Evolutionary conservation across 192 early-diverging fungal genomes (phyloP), one percentile per base, ranked within the genome.

Genomic region (Coemansia sp.): DNA sequence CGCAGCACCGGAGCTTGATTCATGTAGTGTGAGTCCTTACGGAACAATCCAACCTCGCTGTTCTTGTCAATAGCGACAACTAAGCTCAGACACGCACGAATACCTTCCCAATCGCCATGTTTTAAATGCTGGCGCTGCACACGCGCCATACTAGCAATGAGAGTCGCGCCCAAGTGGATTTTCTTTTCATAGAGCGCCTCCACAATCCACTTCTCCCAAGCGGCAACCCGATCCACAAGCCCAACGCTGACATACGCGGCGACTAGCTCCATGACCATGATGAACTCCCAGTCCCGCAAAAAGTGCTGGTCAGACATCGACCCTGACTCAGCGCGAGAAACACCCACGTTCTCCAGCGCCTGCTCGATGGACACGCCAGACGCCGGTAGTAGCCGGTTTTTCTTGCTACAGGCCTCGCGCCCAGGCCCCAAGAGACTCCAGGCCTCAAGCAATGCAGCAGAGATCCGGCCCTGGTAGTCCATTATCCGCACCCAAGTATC

Each of bases 131-230:
- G 43, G 10, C 20, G 18, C 62, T 79, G 68, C 16, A 72, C 43
- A 40, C 22, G 22, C 10, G 70, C 67, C 15, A 69, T 27, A 4
- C 67, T 29, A 2, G 57, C 43, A 16, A 71, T 27, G 5, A 66
- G 38, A 22, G 51, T 77, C 0, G 82, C 71, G 16, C 43, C 72
- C 71, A 71, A 62, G 5, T 27, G 7, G 12, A 84, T 10, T 15
- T 31, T 5, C 5, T 43, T 33, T 11, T 18, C 24, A 22, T 27
- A 10, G 7, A 84, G 38, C 13, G 77, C 73, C 6, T 43, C 40
- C 46, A 78, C 18, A 13, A 84, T 16, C 77, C 77, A 84, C 31
- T 2, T 10, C 49, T 79, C 82, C 82, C 82, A 84, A 8, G 15
- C 24, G 3, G 16, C 0, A 0, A 67, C 74, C 5, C 54, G 70